Conservation (phyloP, 1,139 yeast species). For the Debaryomyces sp. region DNA sequence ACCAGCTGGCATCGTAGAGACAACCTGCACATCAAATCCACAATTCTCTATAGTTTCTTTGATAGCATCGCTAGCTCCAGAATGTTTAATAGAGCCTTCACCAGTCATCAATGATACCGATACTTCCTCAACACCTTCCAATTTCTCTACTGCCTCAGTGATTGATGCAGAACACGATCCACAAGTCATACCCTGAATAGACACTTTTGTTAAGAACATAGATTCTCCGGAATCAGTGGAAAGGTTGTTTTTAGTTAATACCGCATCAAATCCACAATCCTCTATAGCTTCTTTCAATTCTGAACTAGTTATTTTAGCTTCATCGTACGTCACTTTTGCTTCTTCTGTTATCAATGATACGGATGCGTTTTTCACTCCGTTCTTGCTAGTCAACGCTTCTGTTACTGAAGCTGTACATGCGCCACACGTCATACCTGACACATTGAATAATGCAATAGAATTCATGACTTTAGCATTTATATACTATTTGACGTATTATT, state of each 20-base stretch:
- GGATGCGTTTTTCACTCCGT: conserved; percentile 29
- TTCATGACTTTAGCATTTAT: conserved; percentile 7
- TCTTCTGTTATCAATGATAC: conserved; percentile 43
- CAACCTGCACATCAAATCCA: conserved; percentile 39
- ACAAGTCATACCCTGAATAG: conserved; percentile 39
- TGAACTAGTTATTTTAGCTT: conserved; percentile 11
- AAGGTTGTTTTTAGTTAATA: conserved; percentile 2
- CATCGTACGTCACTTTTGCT: conserved; percentile 29
- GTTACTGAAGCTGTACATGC: conserved; percentile 38
- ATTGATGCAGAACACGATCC: conserved; percentile 48
- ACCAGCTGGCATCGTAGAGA: conserved; percentile 2
- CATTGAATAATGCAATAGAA: conserved; percentile 11
- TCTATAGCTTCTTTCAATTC: conserved; percentile 26
- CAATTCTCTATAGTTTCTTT: conserved; percentile 35
- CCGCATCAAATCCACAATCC: conserved; percentile 42
- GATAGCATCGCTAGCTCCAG: conserved; percentile 16
- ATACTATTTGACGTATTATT: neutral
- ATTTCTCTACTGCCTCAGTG: conserved; percentile 26
- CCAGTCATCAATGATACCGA: conserved; percentile 40
- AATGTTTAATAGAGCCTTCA: conserved; percentile 27
- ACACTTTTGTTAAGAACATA: conserved; percentile 13
- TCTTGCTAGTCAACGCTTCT: conserved; percentile 21
- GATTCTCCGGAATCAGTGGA: neutral
- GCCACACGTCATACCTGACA: conserved; percentile 45
- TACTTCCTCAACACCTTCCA: conserved; percentile 28